Evolutionary conservation across 1,284 basidiomycete species (phyloP), one percentile per base, ranked within the genome.

Genomic region (Rhizopogon parksii): DNA sequence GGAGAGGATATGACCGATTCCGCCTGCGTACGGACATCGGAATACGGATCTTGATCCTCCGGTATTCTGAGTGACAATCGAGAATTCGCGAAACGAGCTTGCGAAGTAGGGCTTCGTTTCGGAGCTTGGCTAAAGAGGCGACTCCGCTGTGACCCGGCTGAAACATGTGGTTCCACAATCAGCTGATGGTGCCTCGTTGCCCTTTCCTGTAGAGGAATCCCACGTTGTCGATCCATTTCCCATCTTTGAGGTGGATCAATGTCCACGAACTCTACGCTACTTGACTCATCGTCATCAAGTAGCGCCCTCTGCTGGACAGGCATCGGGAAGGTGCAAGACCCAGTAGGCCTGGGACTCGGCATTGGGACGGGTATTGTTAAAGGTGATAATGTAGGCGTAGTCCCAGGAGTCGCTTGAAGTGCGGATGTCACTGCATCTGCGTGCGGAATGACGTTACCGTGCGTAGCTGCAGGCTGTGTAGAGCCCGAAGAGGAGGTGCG

Each of bases 1-100:
- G 64, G 65, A 7, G 67, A 55, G 8, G 62, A 66, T 27, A 62
- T 4, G 47, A 67, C 62, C 15, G 64, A 68, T 32, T 59, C 60
- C 12, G 66, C 66, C 45, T 67, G 65, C 30, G 32, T 57, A 30
- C 42, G 53, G 49, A 68, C 63, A 36, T 68, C 66, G 39, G 66
- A 56, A 15, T 67, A 64, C 14, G 36, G 63, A 52, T 65, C 65
- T 40, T 56, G 62, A 42, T 53, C 63, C 50, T 68, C 63, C 14
- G 63, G 63, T 36, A 68, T 65, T 32, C 64, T 65, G 36, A 65
- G 59, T 11, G 65, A 65, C 2, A 68, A 35, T 36, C 68, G 63
- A 36, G 66, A 68, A 0, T 64, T 60, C 46, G 62, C 45, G 46
- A 64, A 65, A 15, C 66, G 66, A 32, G 66, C 56, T 17, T 66